These are phyloP conservation scores for Diaporthe sp. DNA, from an alignment of 2,329 filamentous ascomycete genomes.

Conservation along the genomic window DNA sequence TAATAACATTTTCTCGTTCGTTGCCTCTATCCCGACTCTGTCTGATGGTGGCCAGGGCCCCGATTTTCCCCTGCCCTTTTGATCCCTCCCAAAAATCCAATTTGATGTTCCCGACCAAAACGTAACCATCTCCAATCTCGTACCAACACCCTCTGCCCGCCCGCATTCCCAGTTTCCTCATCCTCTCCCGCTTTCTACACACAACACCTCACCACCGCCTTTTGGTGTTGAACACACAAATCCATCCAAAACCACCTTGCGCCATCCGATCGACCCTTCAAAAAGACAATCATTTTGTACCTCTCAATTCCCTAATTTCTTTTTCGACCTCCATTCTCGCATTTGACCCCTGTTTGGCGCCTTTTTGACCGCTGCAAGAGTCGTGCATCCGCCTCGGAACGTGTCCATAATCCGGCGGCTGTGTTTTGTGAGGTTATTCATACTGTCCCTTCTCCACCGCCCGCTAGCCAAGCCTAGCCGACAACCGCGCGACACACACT, in stretches of 20 bases:
- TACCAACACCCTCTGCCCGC: conserved; percentile 47
- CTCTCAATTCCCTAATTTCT: conserved; percentile 49
- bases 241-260: conserved; percentile 51
- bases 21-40: conserved; percentile 43
- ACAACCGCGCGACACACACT: conserved; percentile 9
- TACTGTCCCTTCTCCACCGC: conserved; percentile 41
- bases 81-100: conserved; percentile 56
- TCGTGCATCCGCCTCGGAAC: conserved; percentile 29
- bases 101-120: conserved; percentile 63
- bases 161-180: conserved; percentile 53
- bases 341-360: conserved; percentile 44
- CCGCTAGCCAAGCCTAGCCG: conserved; percentile 24
- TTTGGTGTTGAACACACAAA: conserved; percentile 41
- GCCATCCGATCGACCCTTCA: conserved; percentile 51
- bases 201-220: conserved; percentile 48
- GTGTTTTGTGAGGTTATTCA: conserved; percentile 46
- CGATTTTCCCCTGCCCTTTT: conserved; percentile 60
- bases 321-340: conserved; percentile 45
- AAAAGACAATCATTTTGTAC: conserved; percentile 55
- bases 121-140: conserved; percentile 64
- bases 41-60: conserved; percentile 54
- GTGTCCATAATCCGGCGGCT: conserved; percentile 25
- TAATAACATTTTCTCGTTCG: conserved; percentile 39
- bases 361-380: conserved; percentile 44
- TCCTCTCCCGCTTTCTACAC: conserved; percentile 48